phyloP scores from a whole-genome alignment of 306 rosid genomes.

The Ziziphus jujuba region DNA sequence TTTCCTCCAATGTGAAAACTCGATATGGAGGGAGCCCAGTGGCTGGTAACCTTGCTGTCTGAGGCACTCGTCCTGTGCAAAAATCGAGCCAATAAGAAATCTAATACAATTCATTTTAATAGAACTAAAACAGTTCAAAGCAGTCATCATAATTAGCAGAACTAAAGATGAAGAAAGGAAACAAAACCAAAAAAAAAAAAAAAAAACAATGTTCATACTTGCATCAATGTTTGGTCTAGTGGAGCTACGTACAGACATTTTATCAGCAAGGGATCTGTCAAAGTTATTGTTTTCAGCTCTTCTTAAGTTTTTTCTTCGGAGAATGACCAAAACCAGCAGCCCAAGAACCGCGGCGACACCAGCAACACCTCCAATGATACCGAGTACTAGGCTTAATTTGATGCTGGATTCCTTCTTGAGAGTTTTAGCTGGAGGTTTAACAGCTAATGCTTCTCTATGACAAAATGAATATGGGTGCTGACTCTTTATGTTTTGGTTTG shows the following conservation, averaged over 20 bases:
- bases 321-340: constrained; percentile 41
- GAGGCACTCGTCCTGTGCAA: constrained; percentile 53
- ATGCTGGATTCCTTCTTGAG: constrained; percentile 32
- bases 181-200: constrained; percentile 14
- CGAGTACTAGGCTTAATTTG: constrained; percentile 48
- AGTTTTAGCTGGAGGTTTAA: constrained; percentile 45
- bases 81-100: neutral
- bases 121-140: neutral
- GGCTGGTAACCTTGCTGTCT: constrained; percentile 41
- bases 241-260: constrained; percentile 27
- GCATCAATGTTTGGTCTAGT: constrained; percentile 40
- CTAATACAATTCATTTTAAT: neutral
- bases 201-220: constrained; percentile 47
- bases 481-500: constrained; percentile 31
- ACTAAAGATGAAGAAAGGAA: neutral
- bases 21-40: constrained; percentile 63
- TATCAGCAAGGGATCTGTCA: constrained; percentile 42
- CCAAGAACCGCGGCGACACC: constrained; percentile 43
- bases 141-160: neutral
- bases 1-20: constrained; percentile 70
- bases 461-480: constrained; percentile 57
- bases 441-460: constrained; percentile 58
- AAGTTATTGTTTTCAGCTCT: constrained; percentile 20
- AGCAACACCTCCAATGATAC: constrained; percentile 51
- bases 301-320: constrained; percentile 38